Base-by-base conservation (phyloP, 768 basidiomycete species). In the Rhizopogon vinicolor region DNA sequence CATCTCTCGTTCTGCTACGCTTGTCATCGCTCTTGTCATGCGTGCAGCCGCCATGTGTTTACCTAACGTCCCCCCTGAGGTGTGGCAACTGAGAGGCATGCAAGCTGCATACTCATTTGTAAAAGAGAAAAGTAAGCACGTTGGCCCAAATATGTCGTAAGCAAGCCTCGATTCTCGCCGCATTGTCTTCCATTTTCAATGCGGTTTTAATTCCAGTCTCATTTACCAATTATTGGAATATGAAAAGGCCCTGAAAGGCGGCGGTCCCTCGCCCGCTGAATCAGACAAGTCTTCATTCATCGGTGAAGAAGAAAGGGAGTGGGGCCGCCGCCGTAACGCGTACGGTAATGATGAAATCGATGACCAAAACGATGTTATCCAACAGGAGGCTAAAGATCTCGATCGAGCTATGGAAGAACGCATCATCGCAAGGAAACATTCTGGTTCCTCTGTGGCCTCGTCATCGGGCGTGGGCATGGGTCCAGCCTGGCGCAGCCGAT, bases 191-290 rank as follows among this genome's bases (percentile, higher is more conserved):
- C 58, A 63, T 62, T 55, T 33, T 62, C 45, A 54, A 60, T 41
- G 57, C 55, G 59, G 52, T 56, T 55, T 61, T 46, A 61, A 56
- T 51, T 60, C 61, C 63, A 93, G 92, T 55, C 84, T 95, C 68
- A 93, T 95, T 73, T 94, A 94, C 78, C 93, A 95, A 73, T 78
- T 96, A 44, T 76, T 93, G 63, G 93, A 95, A 68, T 96, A 94
- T 70, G 92, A 94, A 70, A 88, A 91, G 58, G 79, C 77, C 50
- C 73, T 91, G 54, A 81, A 79, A 61, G 72, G 77, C 41, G 78
- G 76, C 53, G 69, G 72, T 54, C 63, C 68, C 19, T 84, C 83
- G 5, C 79, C 79, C 49, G 76, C 72, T 16, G 64, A 71, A 44
- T 88, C 83, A 43, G 86, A 85, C 58, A 71, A 67, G 16, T 80